Conservation (phyloP, 352 stramenopile genomes). For the Phytophthora tentaculata region DNA sequence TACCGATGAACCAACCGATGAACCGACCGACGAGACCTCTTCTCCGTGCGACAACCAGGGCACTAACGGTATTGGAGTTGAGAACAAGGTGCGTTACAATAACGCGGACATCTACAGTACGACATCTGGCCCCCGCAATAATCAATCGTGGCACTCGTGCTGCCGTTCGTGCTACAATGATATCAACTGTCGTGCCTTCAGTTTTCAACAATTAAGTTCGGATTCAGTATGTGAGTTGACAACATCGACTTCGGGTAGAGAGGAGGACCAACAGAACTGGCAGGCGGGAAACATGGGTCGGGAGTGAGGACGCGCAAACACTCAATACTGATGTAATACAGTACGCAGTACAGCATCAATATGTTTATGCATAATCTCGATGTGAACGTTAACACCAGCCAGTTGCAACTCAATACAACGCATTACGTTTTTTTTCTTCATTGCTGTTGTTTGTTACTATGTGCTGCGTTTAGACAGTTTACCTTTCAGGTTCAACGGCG, state of each 20-base stretch:
- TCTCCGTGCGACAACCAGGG: conserved; percentile 8
- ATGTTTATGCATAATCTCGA: too few species aligned
- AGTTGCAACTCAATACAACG: too few species aligned
- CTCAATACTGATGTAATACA: too few species aligned
- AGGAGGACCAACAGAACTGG: conserved; percentile 1
- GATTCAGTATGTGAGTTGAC: background rate
- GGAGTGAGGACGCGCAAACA: too few species aligned
- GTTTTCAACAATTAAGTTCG: background rate
- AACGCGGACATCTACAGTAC: background rate
- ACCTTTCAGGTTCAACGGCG: too few species aligned
- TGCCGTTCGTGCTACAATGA: conserved; percentile 4
- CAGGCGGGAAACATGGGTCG: conserved; percentile 4
- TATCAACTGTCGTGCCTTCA: conserved; percentile 1
- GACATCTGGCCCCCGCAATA: background rate
- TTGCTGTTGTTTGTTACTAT: too few species aligned
- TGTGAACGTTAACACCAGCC: too few species aligned
- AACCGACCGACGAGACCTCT: background rate
- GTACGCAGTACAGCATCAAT: too few species aligned
- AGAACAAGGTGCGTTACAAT: conserved; percentile 10
- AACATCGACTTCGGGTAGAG: background rate
- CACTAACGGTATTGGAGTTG: conserved; percentile 6
- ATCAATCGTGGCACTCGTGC: conserved; percentile 5
- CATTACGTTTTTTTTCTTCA: too few species aligned
- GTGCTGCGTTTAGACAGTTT: too few species aligned
- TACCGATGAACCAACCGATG: background rate